Conservation (phyloP, 2,329 filamentous ascomycete genomes). For the Stagonosporopsis vannaccii region DNA sequence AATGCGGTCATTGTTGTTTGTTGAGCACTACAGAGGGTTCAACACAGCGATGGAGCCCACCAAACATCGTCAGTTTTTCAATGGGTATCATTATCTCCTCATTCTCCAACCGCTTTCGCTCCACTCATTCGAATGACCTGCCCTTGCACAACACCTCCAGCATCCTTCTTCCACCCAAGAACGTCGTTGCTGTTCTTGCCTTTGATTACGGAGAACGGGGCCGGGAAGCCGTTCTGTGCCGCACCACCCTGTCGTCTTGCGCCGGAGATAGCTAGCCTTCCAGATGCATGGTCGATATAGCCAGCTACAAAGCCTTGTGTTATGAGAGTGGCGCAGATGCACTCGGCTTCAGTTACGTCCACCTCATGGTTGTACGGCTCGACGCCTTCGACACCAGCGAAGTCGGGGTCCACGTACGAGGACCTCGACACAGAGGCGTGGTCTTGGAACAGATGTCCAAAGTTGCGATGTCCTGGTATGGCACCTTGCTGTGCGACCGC, state of each 20-base stretch:
- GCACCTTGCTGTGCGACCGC: constrained; percentile 39
- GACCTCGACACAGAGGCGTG: constrained; percentile 54
- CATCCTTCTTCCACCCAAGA: constrained; percentile 74
- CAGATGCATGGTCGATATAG: constrained; percentile 79
- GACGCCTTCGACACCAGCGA: constrained; percentile 47
- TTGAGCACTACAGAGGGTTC: not conserved
- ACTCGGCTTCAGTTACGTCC: constrained; percentile 74
- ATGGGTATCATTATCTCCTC: not conserved
- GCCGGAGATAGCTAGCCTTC: constrained; percentile 82
- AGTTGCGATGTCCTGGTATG: constrained; percentile 50
- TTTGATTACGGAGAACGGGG: constrained; percentile 72
- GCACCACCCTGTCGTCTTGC: constrained; percentile 64
- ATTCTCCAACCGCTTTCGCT: constrained; percentile 56
- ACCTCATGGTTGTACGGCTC: constrained; percentile 50
- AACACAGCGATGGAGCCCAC: not conserved
- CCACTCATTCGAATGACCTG: constrained; percentile 66
- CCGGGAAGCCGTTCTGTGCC: constrained; percentile 76
- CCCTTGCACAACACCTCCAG: constrained; percentile 46
- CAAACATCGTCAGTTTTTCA: not conserved
- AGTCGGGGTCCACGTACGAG: constrained; percentile 55
- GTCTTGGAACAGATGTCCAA: constrained; percentile 56
- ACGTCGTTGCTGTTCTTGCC: constrained; percentile 69
- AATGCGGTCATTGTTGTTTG: not conserved
- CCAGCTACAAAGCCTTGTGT: constrained; percentile 83
- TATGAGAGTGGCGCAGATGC: constrained; percentile 76